phyloP scores from a whole-genome alignment of 768 basidiomycete species.

The Mycena floridula region DNA sequence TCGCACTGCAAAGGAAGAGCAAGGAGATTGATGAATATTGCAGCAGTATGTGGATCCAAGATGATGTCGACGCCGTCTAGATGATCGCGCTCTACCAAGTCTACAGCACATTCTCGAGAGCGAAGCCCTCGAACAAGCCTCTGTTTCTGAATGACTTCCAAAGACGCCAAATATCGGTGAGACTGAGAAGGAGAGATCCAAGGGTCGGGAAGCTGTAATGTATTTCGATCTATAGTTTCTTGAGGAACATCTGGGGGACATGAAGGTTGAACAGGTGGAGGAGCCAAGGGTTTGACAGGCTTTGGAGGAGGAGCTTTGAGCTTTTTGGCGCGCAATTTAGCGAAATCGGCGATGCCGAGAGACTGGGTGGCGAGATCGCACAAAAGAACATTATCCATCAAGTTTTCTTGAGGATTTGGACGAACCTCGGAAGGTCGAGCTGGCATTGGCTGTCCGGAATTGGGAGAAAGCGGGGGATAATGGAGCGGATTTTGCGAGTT shows the following conservation, averaged over 20 bases:
- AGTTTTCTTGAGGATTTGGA: no score
- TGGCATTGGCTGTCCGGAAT: background rate
- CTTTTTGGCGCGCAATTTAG: constrained; percentile 32
- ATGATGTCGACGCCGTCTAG: constrained; percentile 62
- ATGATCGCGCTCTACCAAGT: constrained; percentile 58
- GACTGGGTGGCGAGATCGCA: constrained; percentile 10
- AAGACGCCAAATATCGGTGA: constrained; percentile 67
- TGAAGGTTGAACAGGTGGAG: background rate
- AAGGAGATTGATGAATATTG: constrained; percentile 22
- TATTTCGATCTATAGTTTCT: constrained; percentile 37
- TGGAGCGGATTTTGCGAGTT: background rate
- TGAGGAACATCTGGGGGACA: constrained; percentile 25
- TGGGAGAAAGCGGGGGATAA: background rate
- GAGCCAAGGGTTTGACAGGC: constrained; percentile 1
- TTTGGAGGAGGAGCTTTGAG: constrained; percentile 14
- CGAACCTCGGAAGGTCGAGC: background rate
- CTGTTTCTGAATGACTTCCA: constrained; percentile 64
- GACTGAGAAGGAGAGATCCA: constrained; percentile 22
- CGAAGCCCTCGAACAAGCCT: constrained; percentile 48
- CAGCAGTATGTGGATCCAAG: constrained; percentile 47
- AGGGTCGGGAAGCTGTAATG: constrained; percentile 33
- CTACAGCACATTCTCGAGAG: constrained; percentile 36
- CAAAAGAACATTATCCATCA: background rate
- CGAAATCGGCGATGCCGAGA: constrained; percentile 30
- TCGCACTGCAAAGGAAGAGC: constrained; percentile 46